Evolutionary conservation across 257 asterid species (phyloP).

Genomic region (Nicotiana otophora): DNA sequence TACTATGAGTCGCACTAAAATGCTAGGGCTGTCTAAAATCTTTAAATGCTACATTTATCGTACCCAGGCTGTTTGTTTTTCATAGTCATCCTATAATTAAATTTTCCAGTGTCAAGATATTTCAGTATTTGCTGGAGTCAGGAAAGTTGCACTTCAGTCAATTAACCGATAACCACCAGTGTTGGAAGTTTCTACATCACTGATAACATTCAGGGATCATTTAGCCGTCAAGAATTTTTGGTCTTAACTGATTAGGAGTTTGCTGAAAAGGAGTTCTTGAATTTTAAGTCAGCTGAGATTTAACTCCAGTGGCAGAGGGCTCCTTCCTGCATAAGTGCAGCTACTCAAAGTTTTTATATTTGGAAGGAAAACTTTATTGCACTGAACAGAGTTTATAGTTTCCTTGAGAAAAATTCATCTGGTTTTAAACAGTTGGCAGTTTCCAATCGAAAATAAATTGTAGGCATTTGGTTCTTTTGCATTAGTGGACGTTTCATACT

Average conservation of each 20-base stretch:
- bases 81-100: no score
- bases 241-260: neutral
- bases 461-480: neutral
- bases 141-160: no score
- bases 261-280: neutral
- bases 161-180: no score
- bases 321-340: conserved; percentile 1
- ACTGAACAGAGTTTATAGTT: neutral
- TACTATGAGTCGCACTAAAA: neutral
- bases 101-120: no score
- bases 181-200: no score
- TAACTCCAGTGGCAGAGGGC: neutral
- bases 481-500: neutral
- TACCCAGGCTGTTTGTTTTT: neutral
- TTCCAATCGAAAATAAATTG: neutral
- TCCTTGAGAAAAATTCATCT: neutral
- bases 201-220: no score
- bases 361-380: neutral
- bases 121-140: no score
- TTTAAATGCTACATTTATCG: neutral
- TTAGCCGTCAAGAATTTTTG: neutral
- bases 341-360: neutral
- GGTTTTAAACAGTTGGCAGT: neutral
- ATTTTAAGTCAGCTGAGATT: neutral
- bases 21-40: neutral